Conservation (phyloP, 176 grass and related monocot species). For the Musa itinerans region DNA sequence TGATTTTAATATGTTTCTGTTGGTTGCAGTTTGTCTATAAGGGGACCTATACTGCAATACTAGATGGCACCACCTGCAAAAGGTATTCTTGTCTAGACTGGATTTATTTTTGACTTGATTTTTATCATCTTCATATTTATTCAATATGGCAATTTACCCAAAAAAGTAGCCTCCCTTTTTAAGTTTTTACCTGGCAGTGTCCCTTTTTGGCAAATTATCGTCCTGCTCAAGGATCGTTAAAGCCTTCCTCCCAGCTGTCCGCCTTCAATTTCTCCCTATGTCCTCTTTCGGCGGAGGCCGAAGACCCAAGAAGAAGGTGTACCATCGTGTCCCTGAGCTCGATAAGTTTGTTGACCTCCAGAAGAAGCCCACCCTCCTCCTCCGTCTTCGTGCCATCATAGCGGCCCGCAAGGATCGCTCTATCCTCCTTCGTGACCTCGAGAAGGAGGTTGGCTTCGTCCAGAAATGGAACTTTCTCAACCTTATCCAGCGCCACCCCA, state of each 20-base stretch:
- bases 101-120: too few species aligned
- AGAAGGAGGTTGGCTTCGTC: constrained; percentile 84
- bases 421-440: constrained; percentile 59
- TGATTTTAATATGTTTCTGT: too few species aligned
- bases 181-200: too few species aligned
- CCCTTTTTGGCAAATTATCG: too few species aligned
- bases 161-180: too few species aligned
- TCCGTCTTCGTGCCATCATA: constrained; percentile 48
- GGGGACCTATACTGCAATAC: too few species aligned
- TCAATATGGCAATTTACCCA: too few species aligned
- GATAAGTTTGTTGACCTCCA: constrained; percentile 82
- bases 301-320: constrained; percentile 77
- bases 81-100: too few species aligned
- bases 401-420: constrained; percentile 39
- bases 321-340: constrained; percentile 61
- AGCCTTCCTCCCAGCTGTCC: not conserved
- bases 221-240: not conserved
- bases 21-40: too few species aligned
- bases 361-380: constrained; percentile 62
- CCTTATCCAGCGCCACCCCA: constrained; percentile 56
- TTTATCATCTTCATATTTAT: too few species aligned
- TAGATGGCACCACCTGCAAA: too few species aligned
- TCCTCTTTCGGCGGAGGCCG: constrained; percentile 40
- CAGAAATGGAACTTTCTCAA: constrained; percentile 72
- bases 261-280: constrained; percentile 34